A percentile compares a stretch with the other conserved stretches of the same genome.
phyloP scores from a whole-genome alignment of 148 eudicot species.

The Dianthus caryophyllus region DNA sequence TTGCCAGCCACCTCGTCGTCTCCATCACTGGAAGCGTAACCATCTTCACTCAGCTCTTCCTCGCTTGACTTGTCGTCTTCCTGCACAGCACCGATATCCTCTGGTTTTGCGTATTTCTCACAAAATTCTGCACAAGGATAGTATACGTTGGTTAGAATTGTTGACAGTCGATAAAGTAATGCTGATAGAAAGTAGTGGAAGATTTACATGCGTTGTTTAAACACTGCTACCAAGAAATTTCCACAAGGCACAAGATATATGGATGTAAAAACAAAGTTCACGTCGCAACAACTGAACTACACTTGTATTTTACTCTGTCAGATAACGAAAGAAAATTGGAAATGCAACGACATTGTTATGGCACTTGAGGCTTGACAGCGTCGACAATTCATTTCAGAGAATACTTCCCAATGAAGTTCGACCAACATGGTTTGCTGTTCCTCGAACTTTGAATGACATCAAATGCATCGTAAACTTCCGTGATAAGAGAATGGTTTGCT shows the following conservation, averaged over 20 bases:
- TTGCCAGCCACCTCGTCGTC: constrained; percentile 65
- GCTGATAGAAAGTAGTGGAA: too few relatives aligned
- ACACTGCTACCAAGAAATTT: not conserved
- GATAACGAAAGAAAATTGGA: not conserved
- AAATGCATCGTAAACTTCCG: not conserved
- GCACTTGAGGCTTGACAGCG: too few relatives aligned
- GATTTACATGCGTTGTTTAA: too few relatives aligned
- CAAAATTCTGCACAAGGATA: constrained; percentile 51
- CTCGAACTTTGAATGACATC: not conserved
- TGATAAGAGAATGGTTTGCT: not conserved
- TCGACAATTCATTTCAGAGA: too few relatives aligned
- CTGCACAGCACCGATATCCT: constrained; percentile 43
- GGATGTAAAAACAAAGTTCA: too few relatives aligned
- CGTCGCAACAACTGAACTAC: not conserved
- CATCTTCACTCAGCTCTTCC: constrained; percentile 71
- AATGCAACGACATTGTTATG: too few relatives aligned
- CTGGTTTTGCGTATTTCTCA: constrained; percentile 71
- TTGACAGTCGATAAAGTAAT: too few relatives aligned
- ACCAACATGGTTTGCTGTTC: not conserved
- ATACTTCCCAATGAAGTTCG: too few relatives aligned
- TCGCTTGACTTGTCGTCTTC: constrained; percentile 64
- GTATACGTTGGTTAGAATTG: too few relatives aligned
- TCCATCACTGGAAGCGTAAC: constrained; percentile 50
- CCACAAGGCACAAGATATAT: not conserved
- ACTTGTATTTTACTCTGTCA: not conserved